These are phyloP conservation scores for Sclerotinia borealis DNA, from an alignment of 2,329 filamentous ascomycete species.

Conservation along the genomic window DNA sequence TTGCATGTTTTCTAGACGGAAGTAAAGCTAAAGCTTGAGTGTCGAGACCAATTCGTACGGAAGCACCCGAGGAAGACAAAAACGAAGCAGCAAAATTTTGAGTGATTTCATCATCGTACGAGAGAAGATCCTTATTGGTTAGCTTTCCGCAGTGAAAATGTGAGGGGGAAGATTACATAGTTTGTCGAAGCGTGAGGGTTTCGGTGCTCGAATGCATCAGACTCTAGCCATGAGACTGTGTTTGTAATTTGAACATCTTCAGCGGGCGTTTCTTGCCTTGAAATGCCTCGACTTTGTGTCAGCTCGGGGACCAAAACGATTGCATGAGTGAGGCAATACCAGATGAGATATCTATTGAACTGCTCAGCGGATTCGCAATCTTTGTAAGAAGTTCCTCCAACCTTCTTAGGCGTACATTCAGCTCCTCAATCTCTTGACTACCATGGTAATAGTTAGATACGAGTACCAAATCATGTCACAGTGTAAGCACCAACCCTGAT, in stretches of 20 bases:
- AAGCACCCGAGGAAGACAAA: constrained; percentile 12
- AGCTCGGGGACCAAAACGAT: background rate
- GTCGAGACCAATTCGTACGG: background rate
- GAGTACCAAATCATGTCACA: too few relatives aligned
- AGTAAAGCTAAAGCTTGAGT: constrained; percentile 13
- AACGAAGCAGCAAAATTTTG: constrained; percentile 19
- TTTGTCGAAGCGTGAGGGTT: background rate
- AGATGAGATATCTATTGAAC: background rate
- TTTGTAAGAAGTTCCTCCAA: constrained; percentile 18
- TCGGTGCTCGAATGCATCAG: constrained; percentile 5
- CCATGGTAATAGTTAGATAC: background rate
- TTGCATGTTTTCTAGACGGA: constrained; percentile 16
- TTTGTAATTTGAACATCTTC: constrained; percentile 8
- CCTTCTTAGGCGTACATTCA: constrained; percentile 17
- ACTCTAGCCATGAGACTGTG: constrained; percentile 3
- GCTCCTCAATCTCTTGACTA: constrained; percentile 18
- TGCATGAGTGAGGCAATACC: background rate
- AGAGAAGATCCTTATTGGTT: background rate
- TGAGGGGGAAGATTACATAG: background rate
- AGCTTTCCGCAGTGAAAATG: background rate
- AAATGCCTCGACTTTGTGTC: background rate
- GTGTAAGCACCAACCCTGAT: background rate
- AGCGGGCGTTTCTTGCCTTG: background rate
- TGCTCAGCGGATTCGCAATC: background rate
- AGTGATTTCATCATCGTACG: constrained; percentile 5